Conservation (phyloP, 441 rosid species). For the Pelargonium cotyledonis region DNA sequence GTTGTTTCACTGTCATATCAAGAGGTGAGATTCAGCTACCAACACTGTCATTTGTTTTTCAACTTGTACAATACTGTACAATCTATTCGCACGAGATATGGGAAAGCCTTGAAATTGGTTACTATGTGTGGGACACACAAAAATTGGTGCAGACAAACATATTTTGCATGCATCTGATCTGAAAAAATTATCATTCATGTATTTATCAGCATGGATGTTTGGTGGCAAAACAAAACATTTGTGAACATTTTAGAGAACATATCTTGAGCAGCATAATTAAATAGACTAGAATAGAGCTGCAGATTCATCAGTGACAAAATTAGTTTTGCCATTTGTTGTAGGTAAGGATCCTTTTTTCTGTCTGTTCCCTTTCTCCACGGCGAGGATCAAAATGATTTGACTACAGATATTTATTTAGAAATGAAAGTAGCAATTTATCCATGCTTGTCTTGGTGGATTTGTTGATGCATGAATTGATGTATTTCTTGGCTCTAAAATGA, state of each 20-base stretch:
- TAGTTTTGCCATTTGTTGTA: no score
- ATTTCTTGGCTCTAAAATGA: background rate
- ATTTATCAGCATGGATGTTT: no score
- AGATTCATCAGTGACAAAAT: no score
- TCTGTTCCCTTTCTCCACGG: no score
- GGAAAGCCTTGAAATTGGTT: background rate
- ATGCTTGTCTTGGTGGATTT: background rate
- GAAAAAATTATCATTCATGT: background rate
- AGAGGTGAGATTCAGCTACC: slow-evolving; percentile 45
- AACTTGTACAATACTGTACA: background rate
- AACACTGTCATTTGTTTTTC: background rate
- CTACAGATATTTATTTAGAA: background rate
- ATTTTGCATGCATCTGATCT: background rate
- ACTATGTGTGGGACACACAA: no score
- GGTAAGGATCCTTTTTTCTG: background rate
- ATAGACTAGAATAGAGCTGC: no score
- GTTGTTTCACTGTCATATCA: slow-evolving; percentile 66
- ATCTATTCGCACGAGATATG: background rate
- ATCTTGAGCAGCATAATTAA: no score
- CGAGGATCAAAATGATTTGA: no score
- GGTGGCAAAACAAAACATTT: no score
- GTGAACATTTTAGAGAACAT: no score
- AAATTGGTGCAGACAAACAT: background rate
- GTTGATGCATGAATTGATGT: background rate
- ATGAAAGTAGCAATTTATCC: background rate